A percentile compares a stretch with the other conserved stretches of the same genome.
These are phyloP conservation scores for Aureoboletus auriporus DNA, from an alignment of 768 basidiomycete genomes.

Conservation along the genomic window DNA sequence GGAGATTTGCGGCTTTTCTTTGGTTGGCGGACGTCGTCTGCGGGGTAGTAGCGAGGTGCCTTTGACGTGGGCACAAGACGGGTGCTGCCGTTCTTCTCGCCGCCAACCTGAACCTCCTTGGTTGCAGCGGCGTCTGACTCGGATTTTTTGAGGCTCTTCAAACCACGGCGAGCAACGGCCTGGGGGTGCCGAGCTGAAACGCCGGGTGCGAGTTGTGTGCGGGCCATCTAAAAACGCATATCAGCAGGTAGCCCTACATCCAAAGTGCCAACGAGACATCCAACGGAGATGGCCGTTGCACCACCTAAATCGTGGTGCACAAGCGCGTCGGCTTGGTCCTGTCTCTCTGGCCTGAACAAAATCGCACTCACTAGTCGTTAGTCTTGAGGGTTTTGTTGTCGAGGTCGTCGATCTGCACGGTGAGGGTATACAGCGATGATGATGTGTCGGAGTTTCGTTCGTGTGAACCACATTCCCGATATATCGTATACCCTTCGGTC, in stretches of 20 bases:
- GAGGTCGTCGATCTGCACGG: constrained; percentile 24
- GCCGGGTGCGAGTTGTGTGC: constrained; percentile 79
- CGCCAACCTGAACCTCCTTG: constrained; percentile 80
- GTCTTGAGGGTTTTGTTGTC: constrained; percentile 41
- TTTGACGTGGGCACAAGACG: constrained; percentile 84
- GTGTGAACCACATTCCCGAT: constrained; percentile 24
- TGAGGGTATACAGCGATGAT: constrained; percentile 10
- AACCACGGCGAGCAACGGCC: constrained; percentile 74
- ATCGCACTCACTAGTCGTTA: constrained; percentile 36
- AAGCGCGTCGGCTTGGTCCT: background rate
- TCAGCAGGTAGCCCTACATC: constrained; percentile 33
- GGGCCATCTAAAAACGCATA: constrained; percentile 63
- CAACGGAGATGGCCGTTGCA: constrained; percentile 20
- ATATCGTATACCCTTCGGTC: background rate
- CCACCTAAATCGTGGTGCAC: background rate
- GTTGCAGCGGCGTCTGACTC: constrained; percentile 57
- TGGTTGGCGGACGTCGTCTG: constrained; percentile 87
- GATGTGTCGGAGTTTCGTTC: constrained; percentile 20
- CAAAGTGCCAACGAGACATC: constrained; percentile 30
- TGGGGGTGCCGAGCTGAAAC: constrained; percentile 81
- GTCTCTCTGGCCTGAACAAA: constrained; percentile 14
- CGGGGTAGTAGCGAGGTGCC: constrained; percentile 90
- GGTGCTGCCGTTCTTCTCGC: constrained; percentile 86
- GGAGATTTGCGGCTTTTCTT: constrained; percentile 90
- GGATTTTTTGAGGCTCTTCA: constrained; percentile 81